phyloP scores from a whole-genome alignment of 306 rosid genomes.

The Mucuna pruriens region DNA sequence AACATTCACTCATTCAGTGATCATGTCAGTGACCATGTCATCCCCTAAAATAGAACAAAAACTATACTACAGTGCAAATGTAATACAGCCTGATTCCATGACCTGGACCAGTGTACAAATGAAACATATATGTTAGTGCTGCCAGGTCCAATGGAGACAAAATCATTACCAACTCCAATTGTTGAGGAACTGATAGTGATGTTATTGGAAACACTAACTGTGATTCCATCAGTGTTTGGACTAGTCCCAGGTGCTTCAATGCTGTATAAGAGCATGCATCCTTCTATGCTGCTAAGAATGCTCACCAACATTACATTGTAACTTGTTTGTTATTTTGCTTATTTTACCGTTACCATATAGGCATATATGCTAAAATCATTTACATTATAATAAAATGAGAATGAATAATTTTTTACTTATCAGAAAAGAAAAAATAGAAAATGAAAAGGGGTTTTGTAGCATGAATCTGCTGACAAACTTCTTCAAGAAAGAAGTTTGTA shows the following conservation, averaged over 20 bases:
- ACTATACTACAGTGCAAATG: not conserved
- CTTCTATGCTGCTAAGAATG: slow-evolving; percentile 24
- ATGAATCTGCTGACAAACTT: too few species aligned
- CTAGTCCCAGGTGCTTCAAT: slow-evolving; percentile 28
- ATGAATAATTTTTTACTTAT: too few species aligned
- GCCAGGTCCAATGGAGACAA: slow-evolving; percentile 33
- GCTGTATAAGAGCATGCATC: slow-evolving; percentile 30
- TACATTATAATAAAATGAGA: not conserved
- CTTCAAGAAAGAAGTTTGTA: too few species aligned
- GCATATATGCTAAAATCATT: not conserved
- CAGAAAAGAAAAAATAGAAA: too few species aligned
- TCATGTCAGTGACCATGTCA: not conserved
- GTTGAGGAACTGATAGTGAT: slow-evolving; percentile 10
- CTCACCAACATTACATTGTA: not conserved
- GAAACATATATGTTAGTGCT: slow-evolving; percentile 3
- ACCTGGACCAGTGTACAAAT: slow-evolving; percentile 23
- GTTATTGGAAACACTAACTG: not conserved
- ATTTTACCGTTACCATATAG: not conserved
- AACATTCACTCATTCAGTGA: not conserved
- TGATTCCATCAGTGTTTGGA: slow-evolving; percentile 28
- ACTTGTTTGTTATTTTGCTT: not conserved
- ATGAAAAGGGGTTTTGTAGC: too few species aligned
- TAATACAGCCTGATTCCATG: slow-evolving; percentile 33
- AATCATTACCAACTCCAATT: slow-evolving; percentile 36
- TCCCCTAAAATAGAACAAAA: not conserved